Conservation (phyloP, 495 filamentous ascomycete species). For the Glarea lozoyensis region DNA sequence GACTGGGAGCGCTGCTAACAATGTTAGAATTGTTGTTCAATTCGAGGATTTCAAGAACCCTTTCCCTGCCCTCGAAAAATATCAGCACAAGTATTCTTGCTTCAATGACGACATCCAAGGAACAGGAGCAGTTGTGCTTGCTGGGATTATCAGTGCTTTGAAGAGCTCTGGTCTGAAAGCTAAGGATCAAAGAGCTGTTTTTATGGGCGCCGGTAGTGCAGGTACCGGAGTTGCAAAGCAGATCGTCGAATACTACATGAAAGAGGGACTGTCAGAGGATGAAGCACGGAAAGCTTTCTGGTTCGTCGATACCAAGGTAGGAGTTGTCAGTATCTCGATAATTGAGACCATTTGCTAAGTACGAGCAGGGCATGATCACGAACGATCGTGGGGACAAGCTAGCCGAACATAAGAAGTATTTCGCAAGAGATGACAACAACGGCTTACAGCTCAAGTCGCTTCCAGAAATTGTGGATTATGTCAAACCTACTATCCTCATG, state of each 20-base stretch:
- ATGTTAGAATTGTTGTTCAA: constrained; percentile 63
- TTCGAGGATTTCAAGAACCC: constrained; percentile 86
- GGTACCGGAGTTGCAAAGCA: constrained; percentile 75
- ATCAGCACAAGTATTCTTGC: constrained; percentile 61
- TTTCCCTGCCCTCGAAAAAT: constrained; percentile 69
- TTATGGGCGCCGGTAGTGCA: constrained; percentile 70
- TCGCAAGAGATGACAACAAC: constrained; percentile 61
- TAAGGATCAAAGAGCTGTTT: constrained; percentile 67
- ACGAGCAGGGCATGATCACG: constrained; percentile 51
- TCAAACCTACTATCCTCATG: constrained; percentile 73
- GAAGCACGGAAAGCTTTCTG: constrained; percentile 69
- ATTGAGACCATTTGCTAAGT: background rate
- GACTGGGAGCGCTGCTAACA: constrained; percentile 15
- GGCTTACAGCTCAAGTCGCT: constrained; percentile 62
- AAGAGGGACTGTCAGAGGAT: constrained; percentile 67
- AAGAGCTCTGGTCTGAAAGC: constrained; percentile 56
- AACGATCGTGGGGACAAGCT: constrained; percentile 67
- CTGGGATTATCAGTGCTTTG: constrained; percentile 69
- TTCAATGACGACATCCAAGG: constrained; percentile 85
- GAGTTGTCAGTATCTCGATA: background rate
- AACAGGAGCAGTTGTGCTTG: constrained; percentile 71
- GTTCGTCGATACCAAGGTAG: constrained; percentile 61
- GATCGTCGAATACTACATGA: constrained; percentile 69
- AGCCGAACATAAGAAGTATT: constrained; percentile 72
- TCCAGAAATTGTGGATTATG: constrained; percentile 61